Evolutionary conservation across 805 yeast species (phyloP).

Genomic region (Candida multigemmis): DNA sequence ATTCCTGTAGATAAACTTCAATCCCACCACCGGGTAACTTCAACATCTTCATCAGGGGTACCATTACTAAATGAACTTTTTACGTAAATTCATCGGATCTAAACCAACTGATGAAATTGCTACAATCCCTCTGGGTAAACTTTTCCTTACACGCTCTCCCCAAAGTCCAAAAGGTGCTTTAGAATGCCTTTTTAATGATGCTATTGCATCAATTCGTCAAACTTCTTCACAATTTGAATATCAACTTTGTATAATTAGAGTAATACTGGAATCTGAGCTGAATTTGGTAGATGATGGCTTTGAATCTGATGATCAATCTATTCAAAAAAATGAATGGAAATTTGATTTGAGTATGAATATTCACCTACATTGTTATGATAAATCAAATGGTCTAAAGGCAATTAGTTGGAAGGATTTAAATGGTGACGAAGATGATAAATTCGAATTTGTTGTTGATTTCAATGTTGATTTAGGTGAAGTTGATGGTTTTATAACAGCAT

Average conservation of each 20-base stretch:
- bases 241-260: constrained; percentile 63
- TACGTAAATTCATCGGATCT: constrained; percentile 53
- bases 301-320: constrained; percentile 34
- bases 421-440: constrained; percentile 82
- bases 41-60: neutral
- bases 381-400: constrained; percentile 44
- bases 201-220: constrained; percentile 62
- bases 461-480: constrained; percentile 47
- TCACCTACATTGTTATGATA: constrained; percentile 42
- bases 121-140: constrained; percentile 69
- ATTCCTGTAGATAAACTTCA: neutral
- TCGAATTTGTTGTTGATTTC: constrained; percentile 68
- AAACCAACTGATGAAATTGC: constrained; percentile 53
- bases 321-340: constrained; percentile 54
- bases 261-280: constrained; percentile 63
- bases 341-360: constrained; percentile 59
- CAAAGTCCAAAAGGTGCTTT: constrained; percentile 79
- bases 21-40: neutral
- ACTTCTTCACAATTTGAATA: constrained; percentile 59
- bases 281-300: constrained; percentile 38
- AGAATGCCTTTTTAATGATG: constrained; percentile 78
- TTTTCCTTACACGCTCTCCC: constrained; percentile 64
- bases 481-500: constrained; percentile 49
- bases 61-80: constrained; percentile 51
- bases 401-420: constrained; percentile 75